Evolutionary conservation across 305 asterid genomes (phyloP).

Genomic region (Solanum hybrid): DNA sequence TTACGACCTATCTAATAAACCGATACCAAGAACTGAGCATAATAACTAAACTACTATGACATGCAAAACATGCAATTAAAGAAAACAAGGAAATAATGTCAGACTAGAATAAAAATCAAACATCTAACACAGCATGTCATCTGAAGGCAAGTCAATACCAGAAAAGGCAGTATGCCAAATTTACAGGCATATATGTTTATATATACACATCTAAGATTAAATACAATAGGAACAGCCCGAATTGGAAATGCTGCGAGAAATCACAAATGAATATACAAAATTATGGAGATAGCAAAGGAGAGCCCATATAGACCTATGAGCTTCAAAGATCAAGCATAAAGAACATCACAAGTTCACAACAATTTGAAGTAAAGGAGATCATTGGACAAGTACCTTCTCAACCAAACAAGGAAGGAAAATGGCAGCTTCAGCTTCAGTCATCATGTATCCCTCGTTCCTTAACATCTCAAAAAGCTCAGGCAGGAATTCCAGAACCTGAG

Average conservation of each 20-base stretch:
- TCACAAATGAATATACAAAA: background rate
- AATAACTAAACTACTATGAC: background rate
- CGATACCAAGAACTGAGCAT: background rate
- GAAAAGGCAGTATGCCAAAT: background rate
- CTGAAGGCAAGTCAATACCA: background rate
- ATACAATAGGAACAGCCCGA: background rate
- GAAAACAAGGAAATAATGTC: background rate
- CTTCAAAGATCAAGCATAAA: background rate
- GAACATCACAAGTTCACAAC: background rate
- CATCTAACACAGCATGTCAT: background rate
- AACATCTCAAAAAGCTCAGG: slow-evolving; percentile 83
- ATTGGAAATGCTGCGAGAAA: background rate
- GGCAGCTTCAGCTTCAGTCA: slow-evolving; percentile 98
- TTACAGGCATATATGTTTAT: background rate
- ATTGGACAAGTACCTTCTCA: slow-evolving; percentile 59
- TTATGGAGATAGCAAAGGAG: background rate
- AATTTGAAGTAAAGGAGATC: background rate
- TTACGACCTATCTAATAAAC: background rate
- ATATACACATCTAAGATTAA: background rate
- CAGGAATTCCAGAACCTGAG: slow-evolving; percentile 95
- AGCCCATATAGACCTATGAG: background rate
- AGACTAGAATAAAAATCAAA: background rate
- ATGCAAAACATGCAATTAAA: background rate
- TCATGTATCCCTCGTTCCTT: slow-evolving; percentile 74
- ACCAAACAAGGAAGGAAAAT: slow-evolving; percentile 88